phyloP scores from a whole-genome alignment of 106 monocot species.

The Apostasia shenzhenica region DNA sequence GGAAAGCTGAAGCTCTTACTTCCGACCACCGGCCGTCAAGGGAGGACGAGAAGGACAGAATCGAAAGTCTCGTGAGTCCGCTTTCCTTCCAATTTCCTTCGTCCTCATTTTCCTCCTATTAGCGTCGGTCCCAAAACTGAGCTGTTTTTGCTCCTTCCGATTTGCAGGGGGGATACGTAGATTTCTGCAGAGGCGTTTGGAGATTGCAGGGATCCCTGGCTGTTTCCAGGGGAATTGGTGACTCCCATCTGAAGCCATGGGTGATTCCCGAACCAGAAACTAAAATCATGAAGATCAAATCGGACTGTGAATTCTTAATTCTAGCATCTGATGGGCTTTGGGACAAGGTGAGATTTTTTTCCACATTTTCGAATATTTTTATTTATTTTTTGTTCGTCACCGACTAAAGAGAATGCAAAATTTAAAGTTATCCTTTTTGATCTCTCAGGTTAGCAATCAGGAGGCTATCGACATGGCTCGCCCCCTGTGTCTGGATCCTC shows the following conservation, averaged over 20 bases:
- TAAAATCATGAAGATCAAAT: conserved; percentile 33
- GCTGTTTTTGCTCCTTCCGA: not conserved
- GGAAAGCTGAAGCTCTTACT: conserved; percentile 71
- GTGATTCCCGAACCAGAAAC: conserved; percentile 80
- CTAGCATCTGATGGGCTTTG: conserved; percentile 95
- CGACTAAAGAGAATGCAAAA: not conserved
- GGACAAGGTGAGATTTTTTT: conserved; percentile 30
- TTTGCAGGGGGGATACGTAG: conserved; percentile 64
- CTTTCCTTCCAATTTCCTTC: not conserved
- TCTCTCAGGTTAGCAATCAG: conserved; percentile 56
- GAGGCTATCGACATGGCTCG: conserved; percentile 62
- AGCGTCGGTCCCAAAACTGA: too few relatives aligned
- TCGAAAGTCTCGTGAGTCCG: conserved; percentile 66
- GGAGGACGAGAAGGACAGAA: conserved; percentile 76
- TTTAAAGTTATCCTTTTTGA: not conserved
- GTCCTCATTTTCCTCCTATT: too few relatives aligned
- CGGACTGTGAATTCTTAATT: conserved; percentile 81
- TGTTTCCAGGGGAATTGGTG: conserved; percentile 88
- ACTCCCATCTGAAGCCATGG: conserved; percentile 82
- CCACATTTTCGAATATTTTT: not conserved
- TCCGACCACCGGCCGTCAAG: conserved; percentile 75
- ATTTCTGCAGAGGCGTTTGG: conserved; percentile 53
- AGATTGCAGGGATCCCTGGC: conserved; percentile 88
- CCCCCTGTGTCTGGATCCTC: conserved; percentile 24
- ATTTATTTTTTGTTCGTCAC: not conserved